Evolutionary conservation across 2,329 filamentous ascomycete genomes (phyloP).

Genomic region (Helotiales sp.): DNA sequence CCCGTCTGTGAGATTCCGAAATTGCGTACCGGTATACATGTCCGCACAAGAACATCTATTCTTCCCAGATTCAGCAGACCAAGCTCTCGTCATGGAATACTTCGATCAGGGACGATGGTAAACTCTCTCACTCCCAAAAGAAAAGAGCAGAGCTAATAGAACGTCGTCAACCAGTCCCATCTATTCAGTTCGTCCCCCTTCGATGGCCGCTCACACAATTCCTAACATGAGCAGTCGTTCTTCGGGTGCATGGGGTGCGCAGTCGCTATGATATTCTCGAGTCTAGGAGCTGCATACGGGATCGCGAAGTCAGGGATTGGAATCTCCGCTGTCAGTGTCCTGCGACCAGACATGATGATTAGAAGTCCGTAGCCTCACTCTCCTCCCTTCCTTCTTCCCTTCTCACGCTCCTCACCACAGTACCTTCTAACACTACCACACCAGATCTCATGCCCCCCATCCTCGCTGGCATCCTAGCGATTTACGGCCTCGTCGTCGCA

Average conservation of each 20-base stretch:
- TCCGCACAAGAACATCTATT: not conserved
- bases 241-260: conserved; percentile 96
- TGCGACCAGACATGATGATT: conserved; percentile 95
- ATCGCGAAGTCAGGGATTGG: conserved; percentile 98
- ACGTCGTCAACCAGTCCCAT: conserved; percentile 24
- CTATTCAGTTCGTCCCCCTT: conserved; percentile 28
- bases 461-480: conserved; percentile 99
- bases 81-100: conserved; percentile 13
- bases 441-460: conserved; percentile 98
- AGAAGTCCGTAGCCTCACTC: conserved; percentile 73
- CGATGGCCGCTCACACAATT: not conserved
- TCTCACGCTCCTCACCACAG: not conserved
- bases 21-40: not conserved
- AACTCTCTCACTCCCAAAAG: not conserved
- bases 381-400: not conserved
- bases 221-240: conserved; percentile 62
- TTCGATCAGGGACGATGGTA: conserved; percentile 29
- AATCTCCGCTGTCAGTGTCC: conserved; percentile 95
- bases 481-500: conserved; percentile 87
- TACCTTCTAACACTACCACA: not conserved
- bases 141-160: not conserved
- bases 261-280: conserved; percentile 90
- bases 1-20: not conserved
- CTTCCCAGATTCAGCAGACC: not conserved
- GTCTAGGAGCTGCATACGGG: conserved; percentile 84